Conservation (phyloP, 140 eudicot species). For the Cichorium intybus region DNA sequence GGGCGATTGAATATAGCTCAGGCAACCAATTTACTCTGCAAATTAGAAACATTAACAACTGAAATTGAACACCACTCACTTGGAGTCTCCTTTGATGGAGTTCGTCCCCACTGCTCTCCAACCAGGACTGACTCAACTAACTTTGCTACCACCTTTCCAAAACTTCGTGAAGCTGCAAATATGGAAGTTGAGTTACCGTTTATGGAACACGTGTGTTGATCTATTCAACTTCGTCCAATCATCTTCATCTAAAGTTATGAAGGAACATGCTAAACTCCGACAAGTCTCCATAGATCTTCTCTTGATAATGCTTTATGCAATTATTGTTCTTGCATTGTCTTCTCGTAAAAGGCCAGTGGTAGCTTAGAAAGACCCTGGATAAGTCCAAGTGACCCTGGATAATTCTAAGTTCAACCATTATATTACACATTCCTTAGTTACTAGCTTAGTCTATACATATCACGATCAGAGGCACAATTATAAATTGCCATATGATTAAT, state of each 20-base stretch:
- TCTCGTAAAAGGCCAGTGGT: too few species aligned
- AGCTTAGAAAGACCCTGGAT: too few species aligned
- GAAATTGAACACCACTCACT: constrained; percentile 56
- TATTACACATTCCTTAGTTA: too few species aligned
- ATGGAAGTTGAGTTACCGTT: constrained; percentile 90
- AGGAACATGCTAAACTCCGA: constrained; percentile 75
- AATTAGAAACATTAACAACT: constrained; percentile 48
- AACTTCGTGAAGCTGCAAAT: constrained; percentile 65
- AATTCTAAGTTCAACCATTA: too few species aligned
- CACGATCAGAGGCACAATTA: too few species aligned
- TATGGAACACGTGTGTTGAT: constrained; percentile 93
- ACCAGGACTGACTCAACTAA: constrained; percentile 42
- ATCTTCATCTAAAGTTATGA: constrained; percentile 31
- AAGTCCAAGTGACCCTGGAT: too few species aligned
- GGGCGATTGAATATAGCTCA: too few species aligned
- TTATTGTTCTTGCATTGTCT: too few species aligned
- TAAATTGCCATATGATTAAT: too few species aligned
- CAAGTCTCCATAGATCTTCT: constrained; percentile 73
- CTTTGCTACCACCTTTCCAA: constrained; percentile 55
- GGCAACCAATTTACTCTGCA: constrained; percentile 36
- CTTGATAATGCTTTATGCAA: too few species aligned
- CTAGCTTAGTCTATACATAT: too few species aligned
- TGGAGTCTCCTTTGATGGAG: constrained; percentile 40
- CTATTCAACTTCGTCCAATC: constrained; percentile 51
- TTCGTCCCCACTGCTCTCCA: constrained; percentile 49